phyloP scores from a whole-genome alignment of 2,329 filamentous ascomycete species.

The Lecanicillium sp. region DNA sequence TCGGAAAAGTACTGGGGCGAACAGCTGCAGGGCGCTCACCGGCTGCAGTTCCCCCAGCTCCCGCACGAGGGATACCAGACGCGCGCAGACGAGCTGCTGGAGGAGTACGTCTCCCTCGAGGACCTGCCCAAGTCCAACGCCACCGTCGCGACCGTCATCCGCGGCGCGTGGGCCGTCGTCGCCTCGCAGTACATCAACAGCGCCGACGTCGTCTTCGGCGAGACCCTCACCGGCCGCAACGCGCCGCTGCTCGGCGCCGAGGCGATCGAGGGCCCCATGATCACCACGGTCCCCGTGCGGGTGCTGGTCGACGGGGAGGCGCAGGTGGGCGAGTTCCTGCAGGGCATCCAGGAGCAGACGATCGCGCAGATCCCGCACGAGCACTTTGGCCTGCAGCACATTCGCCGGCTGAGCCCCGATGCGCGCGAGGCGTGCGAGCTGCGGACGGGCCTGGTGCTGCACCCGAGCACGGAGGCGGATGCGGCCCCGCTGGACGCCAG shows the following conservation, averaged over 20 bases:
- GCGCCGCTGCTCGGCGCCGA: conserved; percentile 42
- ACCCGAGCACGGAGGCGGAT: conserved; percentile 35
- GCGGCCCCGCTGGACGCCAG: conserved; percentile 21
- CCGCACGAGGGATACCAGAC: conserved; percentile 43
- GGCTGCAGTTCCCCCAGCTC: conserved; percentile 42
- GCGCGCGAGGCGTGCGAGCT: conserved; percentile 51
- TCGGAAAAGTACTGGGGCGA: conserved; percentile 43
- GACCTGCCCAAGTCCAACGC: conserved; percentile 31
- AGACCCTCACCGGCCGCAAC: conserved; percentile 53
- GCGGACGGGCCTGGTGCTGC: conserved; percentile 49
- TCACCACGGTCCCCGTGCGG: conserved; percentile 53
- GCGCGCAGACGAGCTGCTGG: conserved; percentile 46
- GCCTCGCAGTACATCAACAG: conserved; percentile 47
- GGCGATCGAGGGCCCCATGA: conserved; percentile 55
- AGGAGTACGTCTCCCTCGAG: conserved; percentile 42
- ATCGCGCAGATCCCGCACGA: conserved; percentile 57
- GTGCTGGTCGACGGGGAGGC: conserved; percentile 37
- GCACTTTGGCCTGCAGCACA: conserved; percentile 56
- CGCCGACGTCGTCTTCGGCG: conserved; percentile 51
- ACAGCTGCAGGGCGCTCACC: conserved; percentile 38
- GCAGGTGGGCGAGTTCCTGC: conserved; percentile 46
- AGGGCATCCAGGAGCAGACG: conserved; percentile 49
- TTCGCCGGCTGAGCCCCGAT: conserved; percentile 50
- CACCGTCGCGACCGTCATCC: conserved; percentile 50
- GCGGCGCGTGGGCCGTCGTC: conserved; percentile 54